A percentile compares a stretch with the other conserved stretches of the same genome.
Evolutionary conservation across 768 basidiomycete genomes (phyloP).

Genomic region (Postia placenta): DNA sequence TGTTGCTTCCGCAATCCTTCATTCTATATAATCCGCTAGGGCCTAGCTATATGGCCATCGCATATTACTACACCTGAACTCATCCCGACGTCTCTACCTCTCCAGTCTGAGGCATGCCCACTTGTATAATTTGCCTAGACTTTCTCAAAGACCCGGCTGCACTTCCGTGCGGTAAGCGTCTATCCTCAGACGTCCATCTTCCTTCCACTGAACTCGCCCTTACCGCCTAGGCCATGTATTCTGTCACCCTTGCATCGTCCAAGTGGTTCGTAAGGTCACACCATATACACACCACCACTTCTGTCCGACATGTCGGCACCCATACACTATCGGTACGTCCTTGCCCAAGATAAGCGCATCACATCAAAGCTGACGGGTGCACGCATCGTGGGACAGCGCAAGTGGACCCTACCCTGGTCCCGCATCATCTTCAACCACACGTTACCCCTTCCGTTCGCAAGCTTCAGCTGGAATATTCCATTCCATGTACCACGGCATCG

Average conservation of each 20-base stretch:
- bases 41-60: too few relatives aligned
- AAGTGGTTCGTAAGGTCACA: slow-evolving; percentile 40
- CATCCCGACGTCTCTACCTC: neutral
- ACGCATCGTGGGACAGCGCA: slow-evolving; percentile 27
- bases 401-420: slow-evolving; percentile 43
- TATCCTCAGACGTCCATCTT: neutral
- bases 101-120: slow-evolving; percentile 29
- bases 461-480: slow-evolving; percentile 41
- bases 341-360: neutral
- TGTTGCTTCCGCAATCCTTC: slow-evolving; percentile 1
- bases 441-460: slow-evolving; percentile 52
- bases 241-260: slow-evolving; percentile 54
- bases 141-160: slow-evolving; percentile 47
- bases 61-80: neutral
- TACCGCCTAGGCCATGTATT: slow-evolving; percentile 52
- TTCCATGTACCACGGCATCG: slow-evolving; percentile 7
- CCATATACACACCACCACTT: slow-evolving; percentile 40
- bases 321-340: slow-evolving; percentile 42
- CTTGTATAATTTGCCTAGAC: slow-evolving; percentile 60
- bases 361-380: neutral
- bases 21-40: slow-evolving; percentile 1
- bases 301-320: slow-evolving; percentile 53
- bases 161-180: slow-evolving; percentile 54
- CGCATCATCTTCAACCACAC: slow-evolving; percentile 53
- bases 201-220: slow-evolving; percentile 1